These are phyloP conservation scores for Aureobasidium mangrovei DNA, from an alignment of 2,329 filamentous ascomycete species.

Conservation along the genomic window DNA sequence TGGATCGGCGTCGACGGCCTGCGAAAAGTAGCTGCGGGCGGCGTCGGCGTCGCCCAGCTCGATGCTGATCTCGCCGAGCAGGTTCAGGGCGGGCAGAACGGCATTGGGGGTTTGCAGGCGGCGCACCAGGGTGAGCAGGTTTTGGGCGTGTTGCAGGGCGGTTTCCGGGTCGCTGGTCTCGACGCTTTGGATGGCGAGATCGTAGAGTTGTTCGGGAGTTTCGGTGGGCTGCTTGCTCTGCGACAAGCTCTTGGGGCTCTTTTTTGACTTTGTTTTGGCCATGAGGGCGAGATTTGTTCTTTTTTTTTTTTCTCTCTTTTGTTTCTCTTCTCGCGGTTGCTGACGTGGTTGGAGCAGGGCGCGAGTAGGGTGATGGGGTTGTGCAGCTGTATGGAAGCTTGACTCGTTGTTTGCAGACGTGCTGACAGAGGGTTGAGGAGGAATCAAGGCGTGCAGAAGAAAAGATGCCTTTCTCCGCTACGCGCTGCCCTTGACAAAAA, in stretches of 20 bases:
- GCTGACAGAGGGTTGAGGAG: not conserved
- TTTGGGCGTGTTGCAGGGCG: conserved; percentile 46
- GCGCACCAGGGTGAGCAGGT: conserved; percentile 43
- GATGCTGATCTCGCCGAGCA: conserved; percentile 73
- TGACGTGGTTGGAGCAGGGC: no score
- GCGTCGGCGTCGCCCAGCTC: conserved; percentile 73
- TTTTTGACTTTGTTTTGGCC: conserved; percentile 45
- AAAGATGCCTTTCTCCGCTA: conserved; percentile 1
- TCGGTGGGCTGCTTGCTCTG: conserved; percentile 31
- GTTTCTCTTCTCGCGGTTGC: not conserved
- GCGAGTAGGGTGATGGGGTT: not conserved
- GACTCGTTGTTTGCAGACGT: not conserved
- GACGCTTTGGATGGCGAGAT: conserved; percentile 47
- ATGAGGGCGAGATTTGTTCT: conserved; percentile 25
- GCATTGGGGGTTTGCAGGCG: conserved; percentile 26
- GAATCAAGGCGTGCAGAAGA: not conserved
- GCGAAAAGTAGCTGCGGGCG: conserved; percentile 62
- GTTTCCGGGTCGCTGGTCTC: conserved; percentile 51
- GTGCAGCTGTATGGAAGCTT: not conserved
- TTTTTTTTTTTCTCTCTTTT: not conserved
- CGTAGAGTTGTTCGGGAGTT: conserved; percentile 47
- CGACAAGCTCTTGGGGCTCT: conserved; percentile 28
- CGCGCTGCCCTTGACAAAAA: conserved; percentile 3
- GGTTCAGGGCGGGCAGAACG: conserved; percentile 55
- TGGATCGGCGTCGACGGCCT: conserved; percentile 66